Percentiles rank a stretch among this genome's conserved stretches.
Evolutionary conservation across 1,284 basidiomycete genomes (phyloP).

Genomic region (Xerocomus nothofagi): DNA sequence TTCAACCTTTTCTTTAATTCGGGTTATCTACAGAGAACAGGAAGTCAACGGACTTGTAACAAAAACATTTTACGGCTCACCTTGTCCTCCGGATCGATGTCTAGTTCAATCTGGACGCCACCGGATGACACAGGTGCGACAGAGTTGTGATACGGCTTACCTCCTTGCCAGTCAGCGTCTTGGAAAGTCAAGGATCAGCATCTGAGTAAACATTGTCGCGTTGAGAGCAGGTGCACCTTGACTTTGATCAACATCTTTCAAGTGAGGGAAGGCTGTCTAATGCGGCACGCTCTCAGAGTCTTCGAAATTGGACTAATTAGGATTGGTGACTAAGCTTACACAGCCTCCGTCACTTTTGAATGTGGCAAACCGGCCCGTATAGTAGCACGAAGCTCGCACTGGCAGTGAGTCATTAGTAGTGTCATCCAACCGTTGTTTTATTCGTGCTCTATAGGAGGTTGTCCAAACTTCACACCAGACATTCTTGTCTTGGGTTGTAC

Average conservation of each 20-base stretch:
- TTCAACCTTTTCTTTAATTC: conserved; percentile 98
- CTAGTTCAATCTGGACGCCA: conserved; percentile 81
- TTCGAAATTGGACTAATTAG: not conserved
- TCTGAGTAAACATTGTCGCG: not conserved
- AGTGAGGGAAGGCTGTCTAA: conserved; percentile 4
- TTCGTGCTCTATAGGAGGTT: no score
- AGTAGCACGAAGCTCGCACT: no score
- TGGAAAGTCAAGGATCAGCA: conserved; percentile 1
- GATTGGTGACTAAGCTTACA: conserved; percentile 20
- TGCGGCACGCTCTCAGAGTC: not conserved
- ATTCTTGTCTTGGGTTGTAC: no score
- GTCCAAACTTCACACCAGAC: no score
- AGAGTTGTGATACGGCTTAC: conserved; percentile 42
- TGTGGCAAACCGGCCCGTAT: no score
- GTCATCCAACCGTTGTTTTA: no score
- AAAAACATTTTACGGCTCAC: conserved; percentile 41
- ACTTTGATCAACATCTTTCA: conserved; percentile 30
- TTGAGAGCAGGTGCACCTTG: conserved; percentile 15
- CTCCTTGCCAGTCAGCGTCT: conserved; percentile 92
- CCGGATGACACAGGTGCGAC: conserved; percentile 7
- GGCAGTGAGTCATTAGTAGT: no score
- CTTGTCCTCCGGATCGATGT: conserved; percentile 91
- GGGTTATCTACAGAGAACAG: conserved; percentile 65
- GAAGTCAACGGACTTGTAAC: not conserved
- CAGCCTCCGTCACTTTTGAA: no score